Conservation (phyloP, 2,329 filamentous ascomycete genomes). For the Colletotrichum abscissum region DNA sequence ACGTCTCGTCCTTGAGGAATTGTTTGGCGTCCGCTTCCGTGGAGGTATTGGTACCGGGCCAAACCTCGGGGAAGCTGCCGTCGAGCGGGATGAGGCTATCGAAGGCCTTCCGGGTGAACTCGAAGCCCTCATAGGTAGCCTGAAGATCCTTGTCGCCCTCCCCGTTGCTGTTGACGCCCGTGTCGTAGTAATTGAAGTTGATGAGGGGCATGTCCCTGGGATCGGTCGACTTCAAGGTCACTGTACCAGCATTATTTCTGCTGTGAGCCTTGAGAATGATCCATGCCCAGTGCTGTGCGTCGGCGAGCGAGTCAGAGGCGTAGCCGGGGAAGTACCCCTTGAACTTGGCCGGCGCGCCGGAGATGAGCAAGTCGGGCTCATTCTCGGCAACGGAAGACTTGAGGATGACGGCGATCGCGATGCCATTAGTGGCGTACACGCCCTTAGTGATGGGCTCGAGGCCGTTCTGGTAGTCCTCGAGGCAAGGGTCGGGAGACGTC, state of each 20-base stretch:
- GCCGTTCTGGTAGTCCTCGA: constrained; percentile 44
- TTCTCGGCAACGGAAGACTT: constrained; percentile 50
- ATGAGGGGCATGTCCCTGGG: constrained; percentile 73
- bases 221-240: constrained; percentile 69
- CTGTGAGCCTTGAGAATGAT: constrained; percentile 63
- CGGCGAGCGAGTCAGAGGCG: constrained; percentile 54
- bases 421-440: constrained; percentile 58
- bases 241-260: constrained; percentile 69
- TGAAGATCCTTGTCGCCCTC: constrained; percentile 46
- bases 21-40: constrained; percentile 10
- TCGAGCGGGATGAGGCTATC: constrained; percentile 9
- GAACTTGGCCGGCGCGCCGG: constrained; percentile 66
- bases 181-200: constrained; percentile 67
- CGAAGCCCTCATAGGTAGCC: constrained; percentile 45
- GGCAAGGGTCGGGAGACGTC: constrained; percentile 48
- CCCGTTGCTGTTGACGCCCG: constrained; percentile 58
- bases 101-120: constrained; percentile 52
- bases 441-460: constrained; percentile 42
- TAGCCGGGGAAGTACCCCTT: constrained; percentile 68
- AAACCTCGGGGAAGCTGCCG: constrained; percentile 10
- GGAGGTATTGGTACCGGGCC: constrained; percentile 15
- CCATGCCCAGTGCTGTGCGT: constrained; percentile 53
- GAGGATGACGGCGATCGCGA: constrained; percentile 59
- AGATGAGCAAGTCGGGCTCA: constrained; percentile 65
- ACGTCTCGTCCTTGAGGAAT: constrained; percentile 40